Evolutionary conservation across 2,329 filamentous ascomycete genomes (phyloP).

Genomic region (Ilyonectria robusta): DNA sequence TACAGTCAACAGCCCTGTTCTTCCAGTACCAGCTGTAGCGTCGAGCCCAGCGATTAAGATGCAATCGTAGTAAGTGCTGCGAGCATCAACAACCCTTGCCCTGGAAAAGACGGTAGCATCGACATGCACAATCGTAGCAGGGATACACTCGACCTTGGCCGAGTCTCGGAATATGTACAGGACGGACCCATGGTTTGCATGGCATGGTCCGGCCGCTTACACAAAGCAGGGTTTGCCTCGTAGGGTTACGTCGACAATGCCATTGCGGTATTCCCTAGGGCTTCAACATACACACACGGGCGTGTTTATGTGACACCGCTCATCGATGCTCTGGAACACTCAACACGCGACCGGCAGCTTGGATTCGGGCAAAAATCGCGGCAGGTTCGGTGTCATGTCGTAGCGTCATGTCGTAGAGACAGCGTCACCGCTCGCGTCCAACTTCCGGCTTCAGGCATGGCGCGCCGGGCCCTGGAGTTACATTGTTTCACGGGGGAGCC

Average conservation of each 20-base stretch:
- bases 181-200: background rate
- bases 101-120: background rate
- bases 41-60: background rate
- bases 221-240: too few species aligned
- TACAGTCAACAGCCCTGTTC: too few species aligned
- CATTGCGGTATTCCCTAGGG: too few species aligned
- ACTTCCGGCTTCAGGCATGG: background rate
- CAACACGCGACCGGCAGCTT: background rate
- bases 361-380: background rate
- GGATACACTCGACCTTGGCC: background rate
- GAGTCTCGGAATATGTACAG: background rate
- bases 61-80: background rate
- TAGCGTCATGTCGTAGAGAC: background rate
- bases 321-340: background rate
- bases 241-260: too few species aligned
- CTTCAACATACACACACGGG: too few species aligned
- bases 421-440: background rate
- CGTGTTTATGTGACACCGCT: background rate
- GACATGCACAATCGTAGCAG: background rate
- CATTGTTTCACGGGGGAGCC: background rate
- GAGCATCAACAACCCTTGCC: background rate
- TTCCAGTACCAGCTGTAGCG: background rate
- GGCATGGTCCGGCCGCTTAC: too few species aligned
- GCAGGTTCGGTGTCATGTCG: background rate
- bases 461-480: background rate